Base-by-base conservation (phyloP, 495 filamentous ascomycete species). In the Podospora australis region DNA sequence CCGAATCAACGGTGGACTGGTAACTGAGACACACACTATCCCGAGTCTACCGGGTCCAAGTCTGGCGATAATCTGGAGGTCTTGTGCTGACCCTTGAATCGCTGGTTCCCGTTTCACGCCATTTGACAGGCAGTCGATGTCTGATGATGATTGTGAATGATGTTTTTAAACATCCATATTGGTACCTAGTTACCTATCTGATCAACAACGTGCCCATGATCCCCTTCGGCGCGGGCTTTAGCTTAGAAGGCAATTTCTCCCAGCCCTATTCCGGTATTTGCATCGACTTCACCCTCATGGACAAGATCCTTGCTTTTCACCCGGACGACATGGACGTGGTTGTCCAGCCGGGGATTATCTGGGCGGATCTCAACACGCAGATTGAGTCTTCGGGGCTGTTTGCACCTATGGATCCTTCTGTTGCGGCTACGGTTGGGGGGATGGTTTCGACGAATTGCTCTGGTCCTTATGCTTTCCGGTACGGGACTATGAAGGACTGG, bases 281-380 rank as follows among this genome's bases (percentile, higher is more conserved):
- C 52, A 83, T 96, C 44, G 87, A 95, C 59, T 90, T 96, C 53
- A 73, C 77, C 2, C 72, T 70, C 52, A 96, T 96, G 90, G 80
- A 92, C 58, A 70, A 81, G 48, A 82, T 95, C 29, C 21, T 95
- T 22, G 70, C 78, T 7, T 72, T 95, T 34, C 81, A 92, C 57
- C 78, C 83, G 20, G 82, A 84, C 6, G 90, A 96, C 62, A 84
- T 95, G 83, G 90, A 95, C 60, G 74, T 95, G 44, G 82, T 90
- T 5, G 89, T 95, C 6, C 89, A 95, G 55, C 86, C 89, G 3
- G 81, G 80, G 1, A 82, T 95, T 32, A 81, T 82, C 39, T 96
- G 88, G 88, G 87, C 90, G 74, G 75, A 83, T 26, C 69, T 96
- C 23, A 95, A 95, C 62, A 77, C 80, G 29, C 66, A 82, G 51